Base-by-base conservation (phyloP, 2,329 filamentous ascomycete genomes). In the Alternaria triticina region DNA sequence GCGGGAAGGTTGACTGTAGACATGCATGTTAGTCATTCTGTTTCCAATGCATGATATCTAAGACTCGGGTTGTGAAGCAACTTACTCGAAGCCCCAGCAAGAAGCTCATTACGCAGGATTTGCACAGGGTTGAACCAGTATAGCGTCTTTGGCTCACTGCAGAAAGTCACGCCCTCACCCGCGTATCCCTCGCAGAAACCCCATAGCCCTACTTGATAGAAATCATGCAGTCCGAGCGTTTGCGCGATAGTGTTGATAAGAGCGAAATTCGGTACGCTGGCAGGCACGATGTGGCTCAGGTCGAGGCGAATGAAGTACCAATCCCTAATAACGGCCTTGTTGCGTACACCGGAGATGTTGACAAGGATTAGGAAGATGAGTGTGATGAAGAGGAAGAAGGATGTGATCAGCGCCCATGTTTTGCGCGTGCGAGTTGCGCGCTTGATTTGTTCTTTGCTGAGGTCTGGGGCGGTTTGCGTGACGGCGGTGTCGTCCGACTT, bases 91-190 rank as follows among this genome's bases (percentile, higher is more conserved):
- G 94, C 93, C 46, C 94, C 93, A 11, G 92, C 82, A 10, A 98
- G 86, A 27, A 98, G 85, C 81, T 97, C 91, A 70, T 87, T 88
- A 66, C 93, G 84, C 51, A 98, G 83, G 69, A 97, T 93, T 61
- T 90, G 83, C 45, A 97, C 90, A 0, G 94, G 94, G 78, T 97
- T 93, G 83, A 97, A 97, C 90, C 92, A 97, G 82, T 92, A 98
- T 59, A 94, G 84, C 8, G 85, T 83, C 72, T 88, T 73, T 0
- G 93, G 91, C 6, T 82, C 81, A 8, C 91, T 94, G 81, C 95
- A 98, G 66, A 83, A 82, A 0, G 92, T 95, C 66, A 96, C 89
- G 40, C 92, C 92, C 80, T 90, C 84, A 70, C 87, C 85, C 59
- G 88, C 83, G 79, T 94, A 96, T 20, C 94, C 94, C 79, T 97